Percentiles rank a stretch among this genome's conserved stretches.
These are phyloP conservation scores for Gossypium turneri DNA, from an alignment of 345 rosid species.

Conservation along the genomic window DNA sequence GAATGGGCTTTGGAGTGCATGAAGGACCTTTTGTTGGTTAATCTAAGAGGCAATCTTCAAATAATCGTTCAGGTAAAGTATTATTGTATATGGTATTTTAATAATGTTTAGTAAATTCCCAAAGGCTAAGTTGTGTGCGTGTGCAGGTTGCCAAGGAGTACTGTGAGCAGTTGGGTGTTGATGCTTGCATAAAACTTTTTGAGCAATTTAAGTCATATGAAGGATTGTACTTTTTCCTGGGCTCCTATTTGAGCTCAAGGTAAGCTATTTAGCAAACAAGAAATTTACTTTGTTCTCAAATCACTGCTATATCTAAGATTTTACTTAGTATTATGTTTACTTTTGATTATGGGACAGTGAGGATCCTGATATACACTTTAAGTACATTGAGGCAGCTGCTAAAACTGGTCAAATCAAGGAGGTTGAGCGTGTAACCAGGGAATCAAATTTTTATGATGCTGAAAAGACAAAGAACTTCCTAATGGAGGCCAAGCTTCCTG, in stretches of 20 bases:
- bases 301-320: neutral
- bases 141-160: constrained; percentile 95
- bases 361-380: constrained; percentile 97
- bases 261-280: constrained; percentile 23
- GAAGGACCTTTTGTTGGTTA: constrained; percentile 94
- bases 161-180: constrained; percentile 95
- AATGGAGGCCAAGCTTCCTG: constrained; percentile 99
- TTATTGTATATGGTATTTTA: constrained; percentile 18
- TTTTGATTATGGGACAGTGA: constrained; percentile 51
- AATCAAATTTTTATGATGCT: constrained; percentile 90
- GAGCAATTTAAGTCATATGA: constrained; percentile 99
- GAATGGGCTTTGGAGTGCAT: constrained; percentile 99
- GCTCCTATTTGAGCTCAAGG: constrained; percentile 98
- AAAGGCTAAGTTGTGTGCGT: constrained; percentile 21
- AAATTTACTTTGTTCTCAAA: constrained; percentile 2
- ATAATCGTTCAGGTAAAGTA: constrained; percentile 83
- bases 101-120: constrained; percentile 10
- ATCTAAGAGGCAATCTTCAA: constrained; percentile 92
- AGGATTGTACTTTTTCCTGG: constrained; percentile 95
- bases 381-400: constrained; percentile 98
- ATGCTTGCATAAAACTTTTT: constrained; percentile 85
- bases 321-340: neutral
- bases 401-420: constrained; percentile 95
- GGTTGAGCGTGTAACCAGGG: constrained; percentile 99
- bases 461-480: constrained; percentile 95